Evolutionary conservation across 2,329 filamentous ascomycete species (phyloP), one percentile per base, ranked within the genome.

Genomic region (Ilyonectria sp.): DNA sequence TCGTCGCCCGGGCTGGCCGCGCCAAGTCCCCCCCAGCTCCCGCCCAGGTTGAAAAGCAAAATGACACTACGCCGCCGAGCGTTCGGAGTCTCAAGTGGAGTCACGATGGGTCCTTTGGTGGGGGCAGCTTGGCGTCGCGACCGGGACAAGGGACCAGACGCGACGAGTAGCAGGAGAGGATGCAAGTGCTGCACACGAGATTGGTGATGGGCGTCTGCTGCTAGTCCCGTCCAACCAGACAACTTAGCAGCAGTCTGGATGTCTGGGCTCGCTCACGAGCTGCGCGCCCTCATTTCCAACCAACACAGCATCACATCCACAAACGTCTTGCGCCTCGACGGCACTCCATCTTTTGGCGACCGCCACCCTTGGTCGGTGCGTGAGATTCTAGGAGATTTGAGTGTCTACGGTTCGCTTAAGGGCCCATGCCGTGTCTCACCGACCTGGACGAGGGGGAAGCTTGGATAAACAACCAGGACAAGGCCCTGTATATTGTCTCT

Each of bases 141-240:
- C 74, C 61, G 55, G 74, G 74, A 60, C 71, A 61, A 49, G 58
- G 69, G 50, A 13, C 67, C 65, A 69, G 72, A 70, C 66, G 58
- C 68, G 65, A 65, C 74, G 70, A 75, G 72, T 75, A 69, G 60
- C 65, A 76, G 57, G 65, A 61, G 49, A 73, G 69, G 65, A 75
- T 71, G 61, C 60, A 43, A 68, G 67, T 71, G 72, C 72, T 76
- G 74, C 71, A 63, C 57, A 72, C 58, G 61, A 76, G 74, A 76
- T 76, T 76, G 74, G 72, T 74, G 74, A 72, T 76, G 72, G 65
- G 65, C 65, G 67, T 75, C 46, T 53, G 46, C 63, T 29, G 52
- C 46, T 49, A 37, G 44, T 21, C 43, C 17, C 26, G 44, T 63
- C 65, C 60, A 64, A 59, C 56, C 60, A 65, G 65, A 72, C 66